Evolutionary conservation across 192 early-diverging fungal species (phyloP), one percentile per base, ranked within the genome.

Genomic region (Chytriomyces sp.): DNA sequence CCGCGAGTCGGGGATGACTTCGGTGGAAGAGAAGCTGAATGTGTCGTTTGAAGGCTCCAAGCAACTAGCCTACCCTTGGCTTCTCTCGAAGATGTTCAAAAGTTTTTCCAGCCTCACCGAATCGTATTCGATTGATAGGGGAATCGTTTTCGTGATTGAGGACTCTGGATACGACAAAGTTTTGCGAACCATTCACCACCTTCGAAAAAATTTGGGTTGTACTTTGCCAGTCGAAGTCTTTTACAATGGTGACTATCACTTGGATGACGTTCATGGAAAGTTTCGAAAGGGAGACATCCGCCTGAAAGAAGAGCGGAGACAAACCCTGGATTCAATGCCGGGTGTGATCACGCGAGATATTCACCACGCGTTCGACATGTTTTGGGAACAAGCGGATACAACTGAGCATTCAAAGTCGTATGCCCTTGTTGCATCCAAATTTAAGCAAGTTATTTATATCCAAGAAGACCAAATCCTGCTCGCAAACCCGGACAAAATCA

Each of bases 401-500:
- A 57, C 53, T 57, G 53, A 57, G 53, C 53, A 57, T 20, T 13
- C 53, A 57, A 57, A 20, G 20, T 87, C 92, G 1, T 92, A 86
- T 88, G 88, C 91, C 0, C 78, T 92, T 50, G 45, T 93, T 28
- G 85, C 85, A 0, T 86, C 86, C 5, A 82, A 68, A 43, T 93
- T 91, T 82, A 64, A 73, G 18, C 82, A 93, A 59, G 86, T 87
- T 11, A 89, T 93, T 60, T 81, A 92, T 64, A 82, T 92, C 68
- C 91, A 93, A 72, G 89, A 91, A 9, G 92, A 93, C 74, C 88
- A 84, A 3, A 80, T 89, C 35, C 87, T 91, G 50, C 72, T 93
- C 62, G 81, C 88, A 67, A 79, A 82, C 69, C 92, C 92, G 0
- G 88, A 82, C 28, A 69, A 66, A 8, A 28, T 92, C 11, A 89